phyloP scores from a whole-genome alignment of 1,284 basidiomycete species.

The Microbotryum intermedium region DNA sequence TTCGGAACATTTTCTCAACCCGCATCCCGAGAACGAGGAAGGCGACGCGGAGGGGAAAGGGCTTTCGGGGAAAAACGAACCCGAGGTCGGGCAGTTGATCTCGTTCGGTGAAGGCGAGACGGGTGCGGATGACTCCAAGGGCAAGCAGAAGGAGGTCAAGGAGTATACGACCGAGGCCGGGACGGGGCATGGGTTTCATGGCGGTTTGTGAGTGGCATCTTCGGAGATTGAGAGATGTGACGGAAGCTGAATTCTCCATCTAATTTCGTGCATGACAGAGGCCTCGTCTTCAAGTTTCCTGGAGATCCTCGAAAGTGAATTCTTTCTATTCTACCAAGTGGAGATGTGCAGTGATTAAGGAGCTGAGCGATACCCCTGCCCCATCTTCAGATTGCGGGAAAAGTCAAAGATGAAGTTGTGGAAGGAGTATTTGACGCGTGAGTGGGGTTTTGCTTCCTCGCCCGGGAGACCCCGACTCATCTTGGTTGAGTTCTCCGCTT shows the following conservation, averaged over 20 bases:
- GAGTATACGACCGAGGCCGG: constrained; percentile 31
- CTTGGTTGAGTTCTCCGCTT: not conserved
- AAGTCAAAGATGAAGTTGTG: constrained; percentile 96
- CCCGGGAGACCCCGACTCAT: not conserved
- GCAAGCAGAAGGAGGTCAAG: constrained; percentile 16
- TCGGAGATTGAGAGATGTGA: not conserved
- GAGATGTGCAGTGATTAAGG: no score
- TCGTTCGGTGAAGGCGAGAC: constrained; percentile 10
- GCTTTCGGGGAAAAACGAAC: constrained; percentile 45
- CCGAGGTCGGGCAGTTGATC: constrained; percentile 39
- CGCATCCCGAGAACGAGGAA: constrained; percentile 13
- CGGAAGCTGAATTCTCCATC: not conserved
- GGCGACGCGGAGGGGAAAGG: constrained; percentile 47
- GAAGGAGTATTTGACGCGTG: constrained; percentile 77
- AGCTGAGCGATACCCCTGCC: constrained; percentile 35
- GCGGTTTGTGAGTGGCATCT: constrained; percentile 50
- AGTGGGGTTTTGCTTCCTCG: constrained; percentile 25
- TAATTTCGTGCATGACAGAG: constrained; percentile 36
- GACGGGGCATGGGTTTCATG: constrained; percentile 50
- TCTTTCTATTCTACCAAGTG: not conserved
- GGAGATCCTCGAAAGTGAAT: constrained; percentile 84
- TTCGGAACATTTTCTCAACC: constrained; percentile 72
- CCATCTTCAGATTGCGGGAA: constrained; percentile 63
- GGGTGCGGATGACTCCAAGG: not conserved
- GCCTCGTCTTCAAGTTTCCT: constrained; percentile 80